A percentile compares a stretch with the other conserved stretches of the same genome.
Evolutionary conservation across 2,329 filamentous ascomycete species (phyloP).

Genomic region (Trichoderma atrobrunneum): DNA sequence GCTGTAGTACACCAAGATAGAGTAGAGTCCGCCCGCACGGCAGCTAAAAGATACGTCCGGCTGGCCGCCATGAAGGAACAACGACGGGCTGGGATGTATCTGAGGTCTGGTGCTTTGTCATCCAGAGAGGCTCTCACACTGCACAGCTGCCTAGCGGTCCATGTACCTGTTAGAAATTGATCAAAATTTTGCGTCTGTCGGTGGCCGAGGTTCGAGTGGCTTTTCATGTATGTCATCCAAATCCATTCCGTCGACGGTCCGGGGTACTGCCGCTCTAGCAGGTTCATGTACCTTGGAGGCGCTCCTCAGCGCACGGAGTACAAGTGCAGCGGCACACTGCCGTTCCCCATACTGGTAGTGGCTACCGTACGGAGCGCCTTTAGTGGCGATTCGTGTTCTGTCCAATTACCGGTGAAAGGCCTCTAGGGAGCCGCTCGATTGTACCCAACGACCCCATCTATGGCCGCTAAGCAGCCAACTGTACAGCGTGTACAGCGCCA

Average conservation of each 20-base stretch:
- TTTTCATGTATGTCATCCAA: background rate
- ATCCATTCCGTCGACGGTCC: background rate
- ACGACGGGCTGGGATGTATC: background rate
- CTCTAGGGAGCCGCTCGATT: background rate
- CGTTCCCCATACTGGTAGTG: background rate
- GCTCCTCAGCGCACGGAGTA: background rate
- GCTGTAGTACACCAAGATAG: background rate
- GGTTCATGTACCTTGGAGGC: background rate
- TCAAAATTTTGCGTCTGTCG: background rate
- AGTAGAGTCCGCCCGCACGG: background rate
- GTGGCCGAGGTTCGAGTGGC: background rate
- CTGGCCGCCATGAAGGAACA: background rate
- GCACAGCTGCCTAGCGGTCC: background rate
- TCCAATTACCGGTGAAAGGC: background rate
- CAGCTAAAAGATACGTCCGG: slow-evolving; percentile 2
- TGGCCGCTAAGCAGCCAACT: background rate
- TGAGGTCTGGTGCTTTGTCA: background rate
- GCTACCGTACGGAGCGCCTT: background rate
- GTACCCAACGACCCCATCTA: background rate
- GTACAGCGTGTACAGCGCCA: background rate
- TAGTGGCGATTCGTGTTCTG: background rate
- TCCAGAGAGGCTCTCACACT: background rate
- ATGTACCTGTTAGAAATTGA: background rate
- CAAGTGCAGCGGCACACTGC: background rate
- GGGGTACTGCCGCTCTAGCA: background rate